A percentile compares a stretch with the other conserved stretches of the same genome.
Evolutionary conservation across 306 rosid genomes (phyloP).

Genomic region (Pyrus bretschneideri): DNA sequence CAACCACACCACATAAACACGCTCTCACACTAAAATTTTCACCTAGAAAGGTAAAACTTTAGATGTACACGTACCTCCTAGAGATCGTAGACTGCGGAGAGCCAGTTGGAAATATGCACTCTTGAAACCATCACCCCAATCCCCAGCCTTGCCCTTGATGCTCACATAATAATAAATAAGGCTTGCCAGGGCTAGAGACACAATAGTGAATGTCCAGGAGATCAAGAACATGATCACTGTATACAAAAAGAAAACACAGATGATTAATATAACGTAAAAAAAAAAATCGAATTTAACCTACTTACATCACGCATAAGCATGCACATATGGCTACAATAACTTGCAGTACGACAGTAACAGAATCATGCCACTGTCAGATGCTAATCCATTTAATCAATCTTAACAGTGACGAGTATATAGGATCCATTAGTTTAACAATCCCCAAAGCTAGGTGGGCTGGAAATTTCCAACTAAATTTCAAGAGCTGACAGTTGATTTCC

Average conservation of each 20-base stretch:
- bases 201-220: slow-evolving; percentile 96
- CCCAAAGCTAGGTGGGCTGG: background rate
- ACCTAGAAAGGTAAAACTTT: background rate
- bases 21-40: background rate
- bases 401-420: background rate
- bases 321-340: background rate
- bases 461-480: background rate
- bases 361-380: background rate
- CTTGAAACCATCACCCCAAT: slow-evolving; percentile 99
- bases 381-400: background rate
- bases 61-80: slow-evolving; percentile 64
- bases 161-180: slow-evolving; percentile 93
- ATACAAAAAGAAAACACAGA: slow-evolving; percentile 17
- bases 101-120: slow-evolving; percentile 99
- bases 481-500: background rate
- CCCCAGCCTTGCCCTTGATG: slow-evolving; percentile 98
- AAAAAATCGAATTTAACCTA: slow-evolving; percentile 6
- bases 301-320: slow-evolving; percentile 1
- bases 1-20: background rate
- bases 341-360: background rate
- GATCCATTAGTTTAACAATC: background rate
- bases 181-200: slow-evolving; percentile 91
- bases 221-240: slow-evolving; percentile 99
- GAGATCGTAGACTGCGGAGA: slow-evolving; percentile 95
- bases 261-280: slow-evolving; percentile 7